Base-by-base conservation (phyloP, 371 early-diverging fungal species). In the Lichtheimia hyalospora region DNA sequence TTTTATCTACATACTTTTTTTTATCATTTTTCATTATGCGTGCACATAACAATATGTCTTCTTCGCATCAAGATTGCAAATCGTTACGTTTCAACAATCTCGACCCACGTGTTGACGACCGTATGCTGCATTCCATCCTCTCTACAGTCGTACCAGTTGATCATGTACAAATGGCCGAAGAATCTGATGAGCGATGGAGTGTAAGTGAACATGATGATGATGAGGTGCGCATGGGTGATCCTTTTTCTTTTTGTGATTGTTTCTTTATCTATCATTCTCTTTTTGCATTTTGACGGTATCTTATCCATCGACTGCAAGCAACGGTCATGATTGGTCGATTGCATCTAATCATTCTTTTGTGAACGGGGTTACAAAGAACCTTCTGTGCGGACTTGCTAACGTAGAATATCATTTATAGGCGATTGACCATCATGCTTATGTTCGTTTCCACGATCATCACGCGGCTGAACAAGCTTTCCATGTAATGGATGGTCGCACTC, bases 51-150 rank as follows among this genome's bases (percentile, higher is more conserved):
- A 34, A 34, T 10, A 34, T 34, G 34, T 34, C 34, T 0, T 34
- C 6, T 34, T 16, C 53, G 18, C 82, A 82, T 57, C 77, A 79
- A 60, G 80, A 71, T 53, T 75, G 80, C 55, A 83, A 78, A 69
- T 82, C 84, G 24, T 82, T 90, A 14, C 92, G 91, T 56, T 90
- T 92, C 21, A 91, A 90, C n/a, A 92, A 91, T 69, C 75, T 93
- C 54, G 91, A 92, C 72, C 83, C 84, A 46, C 81, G 84, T 40
- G 88, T 90, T 52, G 86, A 85, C 23, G 92, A 93, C 60, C 65
- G 69, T 13, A 71, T 82, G 62, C 77, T 93, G 50, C 70, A 70
- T 39, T 85, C 90, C 54, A 79, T 92, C 54, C 92, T 93, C 63
- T 66, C 84, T 10, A 60, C 80, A 0, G 71, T 82, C 14, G 84